Percentiles rank a stretch among this genome's conserved stretches.
Evolutionary conservation across 164 flowering plant genomes (phyloP).

Genomic region (Annona cherimola): DNA sequence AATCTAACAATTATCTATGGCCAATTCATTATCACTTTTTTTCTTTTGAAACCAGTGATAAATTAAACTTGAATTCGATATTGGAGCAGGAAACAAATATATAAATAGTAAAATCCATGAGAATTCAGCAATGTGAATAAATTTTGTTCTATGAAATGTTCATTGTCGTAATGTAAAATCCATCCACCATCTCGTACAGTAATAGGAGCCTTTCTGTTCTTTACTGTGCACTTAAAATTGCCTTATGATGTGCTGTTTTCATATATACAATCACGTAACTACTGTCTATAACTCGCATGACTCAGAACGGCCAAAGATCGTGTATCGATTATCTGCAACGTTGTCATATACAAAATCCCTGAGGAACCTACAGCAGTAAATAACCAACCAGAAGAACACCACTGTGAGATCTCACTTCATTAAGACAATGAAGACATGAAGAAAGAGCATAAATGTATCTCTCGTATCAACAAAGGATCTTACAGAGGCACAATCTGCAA

Average conservation of each 20-base stretch:
- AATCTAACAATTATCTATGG: too few relatives aligned
- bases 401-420: background rate
- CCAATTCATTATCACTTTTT: background rate
- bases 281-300: conserved; percentile 61
- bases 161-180: background rate
- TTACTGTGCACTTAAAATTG: background rate
- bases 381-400: background rate
- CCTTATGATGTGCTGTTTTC: background rate
- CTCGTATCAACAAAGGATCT: conserved; percentile 18
- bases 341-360: conserved; percentile 79
- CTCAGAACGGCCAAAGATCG: conserved; percentile 74
- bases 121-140: too few relatives aligned
- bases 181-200: background rate
- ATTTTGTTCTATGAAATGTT: background rate
- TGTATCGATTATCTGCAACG: conserved; percentile 80
- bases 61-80: background rate
- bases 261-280: background rate
- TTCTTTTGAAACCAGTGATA: background rate
- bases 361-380: conserved; percentile 50
- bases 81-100: background rate
- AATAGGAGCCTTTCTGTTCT: background rate
- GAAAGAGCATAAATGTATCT: background rate
- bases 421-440: background rate
- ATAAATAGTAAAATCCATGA: too few relatives aligned
- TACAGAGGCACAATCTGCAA: conserved; percentile 78